These are phyloP conservation scores for Salix koriyanagi DNA, from an alignment of 345 rosid genomes.

Conservation along the genomic window DNA sequence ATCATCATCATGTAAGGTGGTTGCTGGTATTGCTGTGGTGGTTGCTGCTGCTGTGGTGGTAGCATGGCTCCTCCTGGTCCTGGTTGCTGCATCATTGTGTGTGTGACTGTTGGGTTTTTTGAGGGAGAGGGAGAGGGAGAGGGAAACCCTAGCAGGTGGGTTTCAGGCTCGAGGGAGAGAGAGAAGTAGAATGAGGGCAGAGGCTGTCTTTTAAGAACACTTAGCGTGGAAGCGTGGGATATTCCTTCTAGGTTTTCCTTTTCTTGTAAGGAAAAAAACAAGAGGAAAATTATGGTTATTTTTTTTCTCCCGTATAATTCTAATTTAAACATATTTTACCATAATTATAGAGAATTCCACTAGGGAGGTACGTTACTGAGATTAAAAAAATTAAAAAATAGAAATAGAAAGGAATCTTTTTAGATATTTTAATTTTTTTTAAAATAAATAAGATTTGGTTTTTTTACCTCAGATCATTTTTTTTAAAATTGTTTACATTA, in stretches of 20 bases:
- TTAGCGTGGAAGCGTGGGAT: not conserved
- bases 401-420: no score
- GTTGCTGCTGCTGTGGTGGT: constrained; percentile 36
- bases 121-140: not conserved
- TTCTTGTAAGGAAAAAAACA: no score
- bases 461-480: not conserved
- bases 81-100: constrained; percentile 63
- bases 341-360: no score
- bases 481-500: not conserved
- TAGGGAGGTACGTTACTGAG: no score
- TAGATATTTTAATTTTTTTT: no score
- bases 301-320: no score
- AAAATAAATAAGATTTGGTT: no score
- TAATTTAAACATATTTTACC: no score
- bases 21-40: constrained; percentile 42
- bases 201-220: not conserved
- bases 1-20: constrained; percentile 49
- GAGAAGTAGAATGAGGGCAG: not conserved
- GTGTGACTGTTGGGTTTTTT: not conserved
- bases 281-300: not conserved
- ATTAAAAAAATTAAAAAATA: no score
- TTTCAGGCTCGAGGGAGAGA: not conserved
- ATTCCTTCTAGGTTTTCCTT: not conserved
- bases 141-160: not conserved
- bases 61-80: constrained; percentile 48